Conservation (phyloP, 768 basidiomycete species). For the Boletus rufocinnamomeus region DNA sequence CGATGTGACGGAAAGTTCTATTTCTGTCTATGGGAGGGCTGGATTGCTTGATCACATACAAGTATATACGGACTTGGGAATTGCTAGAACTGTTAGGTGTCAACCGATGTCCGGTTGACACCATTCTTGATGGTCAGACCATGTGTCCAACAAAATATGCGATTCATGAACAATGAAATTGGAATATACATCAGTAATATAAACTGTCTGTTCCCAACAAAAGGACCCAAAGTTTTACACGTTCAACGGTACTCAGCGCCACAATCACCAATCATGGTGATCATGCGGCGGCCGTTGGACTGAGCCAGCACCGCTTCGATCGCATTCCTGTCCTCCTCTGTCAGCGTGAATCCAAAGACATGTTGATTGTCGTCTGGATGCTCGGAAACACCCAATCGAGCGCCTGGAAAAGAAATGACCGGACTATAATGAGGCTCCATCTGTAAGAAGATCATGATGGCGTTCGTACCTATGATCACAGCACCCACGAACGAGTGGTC, state of each 20-base stretch:
- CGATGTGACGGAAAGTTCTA: not conserved
- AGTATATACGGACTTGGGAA: not conserved
- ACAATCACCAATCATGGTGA: conserved; percentile 76
- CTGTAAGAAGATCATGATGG: conserved; percentile 4
- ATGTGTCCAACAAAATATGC: not conserved
- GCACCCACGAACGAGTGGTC: conserved; percentile 78
- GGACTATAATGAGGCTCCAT: not conserved
- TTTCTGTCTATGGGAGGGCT: conserved; percentile 6
- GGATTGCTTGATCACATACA: conserved; percentile 2
- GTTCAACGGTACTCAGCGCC: conserved; percentile 73
- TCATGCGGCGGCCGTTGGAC: conserved; percentile 64
- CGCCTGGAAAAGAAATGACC: conserved; percentile 44
- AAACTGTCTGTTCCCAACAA: not conserved
- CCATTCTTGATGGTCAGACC: not conserved
- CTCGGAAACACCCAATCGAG: conserved; percentile 73
- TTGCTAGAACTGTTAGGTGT: no score
- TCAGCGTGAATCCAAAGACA: conserved; percentile 60
- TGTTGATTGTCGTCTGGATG: conserved; percentile 68
- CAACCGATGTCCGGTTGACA: not conserved
- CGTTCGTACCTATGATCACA: conserved; percentile 64
- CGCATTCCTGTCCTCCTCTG: conserved; percentile 53
- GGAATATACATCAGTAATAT: no score
- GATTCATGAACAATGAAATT: not conserved
- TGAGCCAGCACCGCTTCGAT: conserved; percentile 64
- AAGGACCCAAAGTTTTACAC: not conserved